Conservation (phyloP, 2,329 filamentous ascomycete genomes). For the Calonectria honghensis region DNA sequence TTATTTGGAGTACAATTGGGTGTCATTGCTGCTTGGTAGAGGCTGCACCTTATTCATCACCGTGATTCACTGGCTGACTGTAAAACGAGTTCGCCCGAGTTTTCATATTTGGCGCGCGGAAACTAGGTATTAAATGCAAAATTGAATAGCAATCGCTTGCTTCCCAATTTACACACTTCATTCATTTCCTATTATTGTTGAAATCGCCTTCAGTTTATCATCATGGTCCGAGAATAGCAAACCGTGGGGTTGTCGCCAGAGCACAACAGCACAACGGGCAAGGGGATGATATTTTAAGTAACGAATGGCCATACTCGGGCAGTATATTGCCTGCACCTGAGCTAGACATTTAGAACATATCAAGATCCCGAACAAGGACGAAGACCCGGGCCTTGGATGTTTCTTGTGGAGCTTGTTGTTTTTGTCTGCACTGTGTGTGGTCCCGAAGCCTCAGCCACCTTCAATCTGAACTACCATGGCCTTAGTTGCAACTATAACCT, state of each 20-base stretch:
- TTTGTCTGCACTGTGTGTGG: not conserved
- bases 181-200: not conserved
- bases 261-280: not conserved
- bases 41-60: not conserved
- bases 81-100: not conserved
- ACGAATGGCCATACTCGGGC: not conserved
- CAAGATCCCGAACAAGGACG: slow-evolving; percentile 34
- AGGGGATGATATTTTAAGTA: not conserved
- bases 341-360: not conserved
- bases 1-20: not conserved
- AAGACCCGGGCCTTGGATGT: slow-evolving; percentile 53
- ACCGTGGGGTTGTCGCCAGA: not conserved
- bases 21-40: not conserved
- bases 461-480: not conserved
- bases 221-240: not conserved
- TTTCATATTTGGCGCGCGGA: not conserved
- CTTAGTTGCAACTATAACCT: not conserved
- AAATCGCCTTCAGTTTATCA: not conserved
- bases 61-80: slow-evolving; percentile 6
- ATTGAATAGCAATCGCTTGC: not conserved
- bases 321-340: not conserved
- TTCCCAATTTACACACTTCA: not conserved
- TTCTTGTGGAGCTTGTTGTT: slow-evolving; percentile 48
- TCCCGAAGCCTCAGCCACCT: not conserved
- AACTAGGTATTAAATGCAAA: not conserved